Evolutionary conservation across 345 rosid genomes (phyloP).

Genomic region (Odontarrhena argentea): DNA sequence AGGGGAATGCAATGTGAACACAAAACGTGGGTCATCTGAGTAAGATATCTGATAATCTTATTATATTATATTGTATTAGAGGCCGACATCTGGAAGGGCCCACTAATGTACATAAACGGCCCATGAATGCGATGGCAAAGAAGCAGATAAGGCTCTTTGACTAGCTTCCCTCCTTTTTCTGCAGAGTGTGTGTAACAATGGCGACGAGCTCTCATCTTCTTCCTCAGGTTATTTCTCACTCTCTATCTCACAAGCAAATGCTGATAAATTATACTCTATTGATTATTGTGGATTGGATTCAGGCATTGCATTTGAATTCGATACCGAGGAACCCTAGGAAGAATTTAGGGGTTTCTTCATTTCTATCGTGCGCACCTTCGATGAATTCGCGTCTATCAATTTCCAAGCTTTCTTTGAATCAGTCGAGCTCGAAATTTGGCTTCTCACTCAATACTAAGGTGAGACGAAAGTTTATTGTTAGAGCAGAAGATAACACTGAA

Average conservation of each 20-base stretch:
- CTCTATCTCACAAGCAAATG: not conserved
- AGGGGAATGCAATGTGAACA: too few relatives aligned
- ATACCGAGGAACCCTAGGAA: slow-evolving; percentile 52
- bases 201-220: slow-evolving; percentile 58
- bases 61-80: too few relatives aligned
- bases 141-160: slow-evolving; percentile 40
- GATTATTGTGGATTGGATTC: not conserved
- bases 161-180: slow-evolving; percentile 6
- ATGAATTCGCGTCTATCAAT: slow-evolving; percentile 32
- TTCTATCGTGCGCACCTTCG: slow-evolving; percentile 43
- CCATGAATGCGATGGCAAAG: not conserved
- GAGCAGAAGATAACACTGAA: slow-evolving; percentile 58
- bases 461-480: slow-evolving; percentile 51
- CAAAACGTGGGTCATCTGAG: too few relatives aligned
- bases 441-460: slow-evolving; percentile 34
- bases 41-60: too few relatives aligned
- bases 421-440: slow-evolving; percentile 38
- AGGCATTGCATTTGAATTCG: slow-evolving; percentile 56
- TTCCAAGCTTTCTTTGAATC: slow-evolving; percentile 44
- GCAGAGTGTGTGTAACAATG: slow-evolving; percentile 44
- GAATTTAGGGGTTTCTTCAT: slow-evolving; percentile 53
- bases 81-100: too few relatives aligned
- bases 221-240: slow-evolving; percentile 50
- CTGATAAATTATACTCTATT: not conserved
- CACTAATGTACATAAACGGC: not conserved